Conservation (phyloP, 1,284 basidiomycete species). For the Athelia psychrophila region DNA sequence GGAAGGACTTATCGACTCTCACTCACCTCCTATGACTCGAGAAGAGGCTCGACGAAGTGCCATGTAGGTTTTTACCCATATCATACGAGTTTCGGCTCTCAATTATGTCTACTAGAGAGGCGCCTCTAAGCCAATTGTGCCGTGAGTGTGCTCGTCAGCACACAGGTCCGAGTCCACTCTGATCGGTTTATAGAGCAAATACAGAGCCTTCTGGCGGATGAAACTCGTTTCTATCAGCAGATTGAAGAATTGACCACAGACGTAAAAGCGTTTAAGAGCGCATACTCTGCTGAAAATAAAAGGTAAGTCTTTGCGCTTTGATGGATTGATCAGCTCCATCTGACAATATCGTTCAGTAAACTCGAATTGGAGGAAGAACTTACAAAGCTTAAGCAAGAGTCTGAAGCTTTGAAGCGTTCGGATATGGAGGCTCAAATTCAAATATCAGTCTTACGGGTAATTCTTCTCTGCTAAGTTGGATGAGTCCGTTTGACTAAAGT, state of each 20-base stretch:
- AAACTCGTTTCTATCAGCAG: slow-evolving; percentile 22
- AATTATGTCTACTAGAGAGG: not conserved
- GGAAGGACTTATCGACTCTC: not conserved
- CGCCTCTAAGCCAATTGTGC: not conserved
- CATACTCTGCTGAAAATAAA: slow-evolving; percentile 1
- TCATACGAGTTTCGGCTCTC: not conserved
- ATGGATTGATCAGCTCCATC: not conserved
- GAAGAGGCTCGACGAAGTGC: not conserved
- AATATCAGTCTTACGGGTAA: slow-evolving; percentile 26
- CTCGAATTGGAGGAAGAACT: slow-evolving; percentile 16
- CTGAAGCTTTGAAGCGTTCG: slow-evolving; percentile 33
- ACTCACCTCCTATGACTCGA: not conserved
- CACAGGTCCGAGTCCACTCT: not conserved
- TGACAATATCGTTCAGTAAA: not conserved
- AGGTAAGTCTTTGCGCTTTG: not conserved
- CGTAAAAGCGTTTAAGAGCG: slow-evolving; percentile 36
- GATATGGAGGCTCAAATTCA: slow-evolving; percentile 37
- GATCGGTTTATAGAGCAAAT: slow-evolving; percentile 24
- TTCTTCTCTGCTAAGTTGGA: not conserved
- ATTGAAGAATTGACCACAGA: slow-evolving; percentile 35
- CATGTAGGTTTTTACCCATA: slow-evolving; percentile 1
- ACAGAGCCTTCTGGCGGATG: slow-evolving; percentile 21
- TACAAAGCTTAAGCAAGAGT: slow-evolving; percentile 27
- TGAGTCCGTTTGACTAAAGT: slow-evolving; percentile 5
- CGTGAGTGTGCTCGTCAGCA: not conserved